Conservation (phyloP, 306 rosid species). For the Rosa chinensis region DNA sequence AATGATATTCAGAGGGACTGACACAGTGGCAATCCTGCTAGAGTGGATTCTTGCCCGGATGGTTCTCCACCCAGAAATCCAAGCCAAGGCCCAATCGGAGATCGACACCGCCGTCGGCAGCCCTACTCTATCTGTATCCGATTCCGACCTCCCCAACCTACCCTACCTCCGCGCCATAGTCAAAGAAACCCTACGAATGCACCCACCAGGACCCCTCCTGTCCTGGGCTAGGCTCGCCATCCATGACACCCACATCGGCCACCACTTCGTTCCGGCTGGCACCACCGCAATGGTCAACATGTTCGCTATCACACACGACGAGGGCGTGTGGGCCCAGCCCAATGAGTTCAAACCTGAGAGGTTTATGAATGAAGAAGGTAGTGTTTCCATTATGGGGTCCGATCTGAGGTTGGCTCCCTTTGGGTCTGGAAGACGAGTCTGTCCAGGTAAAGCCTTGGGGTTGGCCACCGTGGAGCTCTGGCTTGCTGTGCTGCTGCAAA, state of each 20-base stretch:
- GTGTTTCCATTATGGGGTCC: slow-evolving; percentile 50
- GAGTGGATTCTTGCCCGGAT: slow-evolving; percentile 91
- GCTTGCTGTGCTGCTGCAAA: slow-evolving; percentile 66
- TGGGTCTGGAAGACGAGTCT: slow-evolving; percentile 74
- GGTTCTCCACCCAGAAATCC: slow-evolving; percentile 77
- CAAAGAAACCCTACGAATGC: slow-evolving; percentile 64
- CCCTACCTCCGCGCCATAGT: slow-evolving; percentile 64
- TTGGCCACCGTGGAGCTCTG: slow-evolving; percentile 72
- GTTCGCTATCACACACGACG: slow-evolving; percentile 76
- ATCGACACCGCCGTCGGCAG: slow-evolving; percentile 35
- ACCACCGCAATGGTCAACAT: slow-evolving; percentile 81
- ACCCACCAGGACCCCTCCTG: slow-evolving; percentile 81
- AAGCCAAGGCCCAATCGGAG: slow-evolving; percentile 56
- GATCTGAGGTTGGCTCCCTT: slow-evolving; percentile 79
- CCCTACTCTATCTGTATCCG: slow-evolving; percentile 17
- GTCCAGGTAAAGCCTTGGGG: slow-evolving; percentile 85
- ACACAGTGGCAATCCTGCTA: slow-evolving; percentile 74
- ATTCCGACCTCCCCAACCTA: slow-evolving; percentile 56
- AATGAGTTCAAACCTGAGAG: slow-evolving; percentile 54
- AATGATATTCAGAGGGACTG: slow-evolving; percentile 88
- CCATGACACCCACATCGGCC: slow-evolving; percentile 52
- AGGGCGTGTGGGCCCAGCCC: slow-evolving; percentile 49
- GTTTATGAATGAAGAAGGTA: slow-evolving; percentile 30
- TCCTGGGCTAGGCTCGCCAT: slow-evolving; percentile 84
- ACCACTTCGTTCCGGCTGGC: slow-evolving; percentile 54